Base-by-base conservation (phyloP, 2,329 filamentous ascomycete genomes). In the Ploettnerulaceae sp. region DNA sequence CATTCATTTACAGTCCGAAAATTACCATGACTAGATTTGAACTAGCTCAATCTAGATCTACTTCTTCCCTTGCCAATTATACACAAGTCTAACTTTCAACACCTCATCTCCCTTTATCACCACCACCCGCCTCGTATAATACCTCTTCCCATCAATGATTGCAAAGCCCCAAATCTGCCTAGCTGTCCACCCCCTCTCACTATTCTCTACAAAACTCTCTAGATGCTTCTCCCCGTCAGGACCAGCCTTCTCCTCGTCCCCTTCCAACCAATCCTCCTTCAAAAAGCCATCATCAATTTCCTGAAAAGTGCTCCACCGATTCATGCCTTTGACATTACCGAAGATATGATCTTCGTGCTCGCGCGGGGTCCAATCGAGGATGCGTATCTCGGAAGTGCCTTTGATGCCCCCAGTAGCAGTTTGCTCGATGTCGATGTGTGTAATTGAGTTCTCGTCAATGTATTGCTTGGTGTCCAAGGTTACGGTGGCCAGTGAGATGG, bases 291-390 rank as follows among this genome's bases (percentile, higher is more conserved):
- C 61, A 25, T 61, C 62, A 33, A 66, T 63, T 7, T 57, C 63
- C n/a, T 58, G 60, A 49, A 66, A 59, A 1, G 33, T 43, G 18
- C 63, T 45, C 55, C 71, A 70, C 24, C 74, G 67, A 17, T 67
- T 71, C 43, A 67, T 66, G 21, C 76, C 79, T 14, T 65, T 66
- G 34, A 85, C 60, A 7, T 67, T 67, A 21, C 82, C 82, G 61
- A 85, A 86, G 56, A 86, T 71, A 61, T 75, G 71, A 61, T 86
- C 81, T 2, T 67, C 64, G 61, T 82, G 79, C 20, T 70, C 67
- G 20, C 73, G 70, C 51, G 64, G 66, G 17, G 64, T 54, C 72
- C 76, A 81, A 62, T 84, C 74, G 2, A 84, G 65, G 1, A 61
- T 67, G 37, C 82, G 75, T 6, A 67, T 60, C 63, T 86, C 82